Evolutionary conservation across 129 eudicot genomes (phyloP), one percentile per base, ranked within the genome.

Genomic region (Oenanthe sinensis): DNA sequence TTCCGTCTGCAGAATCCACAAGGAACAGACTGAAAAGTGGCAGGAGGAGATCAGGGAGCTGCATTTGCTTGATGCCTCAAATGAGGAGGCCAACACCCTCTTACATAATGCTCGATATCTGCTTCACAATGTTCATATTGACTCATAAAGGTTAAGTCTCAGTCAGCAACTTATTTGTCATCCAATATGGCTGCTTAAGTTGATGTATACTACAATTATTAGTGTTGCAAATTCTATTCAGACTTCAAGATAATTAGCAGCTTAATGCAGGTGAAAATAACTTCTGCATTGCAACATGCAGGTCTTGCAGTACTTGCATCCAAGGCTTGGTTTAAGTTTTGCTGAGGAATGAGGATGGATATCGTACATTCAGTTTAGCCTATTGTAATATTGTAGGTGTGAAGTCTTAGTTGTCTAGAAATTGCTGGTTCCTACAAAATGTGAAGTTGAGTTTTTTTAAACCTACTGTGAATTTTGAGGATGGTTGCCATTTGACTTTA

Each of bases 11-110:
- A 94, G 98, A 80, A 87, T 91, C 63, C 96, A 94, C 90, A 89
- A 87, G 89, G 93, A 94, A 79, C 98, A 94, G 83, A 89, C 90
- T 78, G 93, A 87, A 74, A 94, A 91, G 76, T 94, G 96, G 98
- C 92, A 89, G 79, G 96, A 91, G 71, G 96, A 91, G 82, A 94
- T 94, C 81, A 88, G 90, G 89, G 90, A 89, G 79, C 88, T 93
- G 75, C 92, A 93, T 49, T 58, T 83, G 77, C 86, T 93, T 69
- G 98, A 93, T 80, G 85, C 97, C 74, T 85, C 90, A 74, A 94
- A 94, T 77, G 98, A 89, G 85, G 96, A 94, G 62, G 81, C 63
- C 76, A 87, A 81, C 80, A 88, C 85, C 46, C 78, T 90, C 77
- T 74, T 93, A 85, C 87, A 60, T 6, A 22, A 22, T 60, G 68